Percentiles rank a stretch among this genome's conserved stretches.
Conservation (phyloP, 768 basidiomycete genomes). For the Gyrodon lividus region DNA sequence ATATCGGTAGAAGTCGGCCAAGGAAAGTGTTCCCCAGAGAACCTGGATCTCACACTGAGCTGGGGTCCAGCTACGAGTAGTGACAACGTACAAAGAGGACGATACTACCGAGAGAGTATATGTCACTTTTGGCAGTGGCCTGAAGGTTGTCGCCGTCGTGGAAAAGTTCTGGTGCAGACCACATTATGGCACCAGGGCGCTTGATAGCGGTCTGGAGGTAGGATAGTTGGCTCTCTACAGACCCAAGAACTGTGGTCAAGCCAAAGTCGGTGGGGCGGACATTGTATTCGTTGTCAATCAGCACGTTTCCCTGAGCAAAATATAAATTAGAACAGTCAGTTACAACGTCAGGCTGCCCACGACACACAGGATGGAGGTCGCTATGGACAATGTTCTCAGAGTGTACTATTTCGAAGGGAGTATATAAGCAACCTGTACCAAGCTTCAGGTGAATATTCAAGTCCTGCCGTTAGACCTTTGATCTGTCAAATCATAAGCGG, state of each 20-base stretch:
- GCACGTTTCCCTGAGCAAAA: background rate
- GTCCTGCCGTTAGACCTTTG: too few species aligned
- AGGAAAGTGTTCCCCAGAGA: background rate
- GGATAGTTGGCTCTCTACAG: background rate
- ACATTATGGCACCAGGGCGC: background rate
- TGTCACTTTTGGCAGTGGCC: background rate
- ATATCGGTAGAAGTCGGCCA: background rate
- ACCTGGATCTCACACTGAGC: background rate
- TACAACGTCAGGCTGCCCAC: background rate
- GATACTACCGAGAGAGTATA: background rate
- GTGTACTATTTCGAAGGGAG: background rate
- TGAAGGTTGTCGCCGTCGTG: background rate
- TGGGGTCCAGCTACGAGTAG: background rate
- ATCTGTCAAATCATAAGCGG: too few species aligned
- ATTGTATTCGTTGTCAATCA: background rate
- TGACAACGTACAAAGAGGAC: background rate
- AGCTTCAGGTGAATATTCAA: too few species aligned
- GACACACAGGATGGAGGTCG: background rate
- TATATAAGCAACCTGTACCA: too few species aligned
- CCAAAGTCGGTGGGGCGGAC: background rate
- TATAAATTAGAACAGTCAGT: background rate
- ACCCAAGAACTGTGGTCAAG: background rate
- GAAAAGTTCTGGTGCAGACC: conserved; percentile 2
- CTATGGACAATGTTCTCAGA: background rate
- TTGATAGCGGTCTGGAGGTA: background rate